Evolutionary conservation across 495 filamentous ascomycete species (phyloP).

Genomic region (Xylaria longipes): DNA sequence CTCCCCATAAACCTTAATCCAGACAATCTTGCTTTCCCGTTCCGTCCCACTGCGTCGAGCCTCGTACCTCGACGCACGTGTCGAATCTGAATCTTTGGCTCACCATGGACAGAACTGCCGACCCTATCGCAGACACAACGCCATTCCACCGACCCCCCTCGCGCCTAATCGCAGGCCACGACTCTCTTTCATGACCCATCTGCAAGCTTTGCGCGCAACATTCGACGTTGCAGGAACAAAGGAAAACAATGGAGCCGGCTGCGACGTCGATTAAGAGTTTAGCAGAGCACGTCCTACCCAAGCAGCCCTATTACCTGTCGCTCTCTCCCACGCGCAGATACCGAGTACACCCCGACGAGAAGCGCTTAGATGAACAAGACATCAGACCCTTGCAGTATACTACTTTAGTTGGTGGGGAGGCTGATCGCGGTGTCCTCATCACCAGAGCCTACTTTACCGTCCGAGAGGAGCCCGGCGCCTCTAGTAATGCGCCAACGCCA

Average conservation of each 20-base stretch:
- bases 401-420: conserved; percentile 50
- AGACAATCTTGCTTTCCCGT: neutral
- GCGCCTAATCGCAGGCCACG: neutral
- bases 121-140: neutral
- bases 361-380: conserved; percentile 46
- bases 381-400: conserved; percentile 51
- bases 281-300: conserved; percentile 51
- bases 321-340: conserved; percentile 46
- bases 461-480: conserved; percentile 42
- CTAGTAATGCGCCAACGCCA: conserved; percentile 35
- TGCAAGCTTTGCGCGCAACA: conserved; percentile 38
- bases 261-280: conserved; percentile 51
- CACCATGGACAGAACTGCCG: conserved; percentile 11
- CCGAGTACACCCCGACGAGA: conserved; percentile 42
- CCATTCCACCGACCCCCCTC: neutral
- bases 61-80: conserved; percentile 6
- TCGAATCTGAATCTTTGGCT: conserved; percentile 19
- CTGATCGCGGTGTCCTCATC: conserved; percentile 53
- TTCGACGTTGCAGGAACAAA: conserved; percentile 40
- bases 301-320: conserved; percentile 51
- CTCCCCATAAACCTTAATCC: neutral
- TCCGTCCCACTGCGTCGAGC: conserved; percentile 16
- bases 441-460: conserved; percentile 53
- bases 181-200: conserved; percentile 26
- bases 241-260: conserved; percentile 57